Evolutionary conservation across 2,329 filamentous ascomycete species (phyloP).

Genomic region (Epichloe gansuensis): DNA sequence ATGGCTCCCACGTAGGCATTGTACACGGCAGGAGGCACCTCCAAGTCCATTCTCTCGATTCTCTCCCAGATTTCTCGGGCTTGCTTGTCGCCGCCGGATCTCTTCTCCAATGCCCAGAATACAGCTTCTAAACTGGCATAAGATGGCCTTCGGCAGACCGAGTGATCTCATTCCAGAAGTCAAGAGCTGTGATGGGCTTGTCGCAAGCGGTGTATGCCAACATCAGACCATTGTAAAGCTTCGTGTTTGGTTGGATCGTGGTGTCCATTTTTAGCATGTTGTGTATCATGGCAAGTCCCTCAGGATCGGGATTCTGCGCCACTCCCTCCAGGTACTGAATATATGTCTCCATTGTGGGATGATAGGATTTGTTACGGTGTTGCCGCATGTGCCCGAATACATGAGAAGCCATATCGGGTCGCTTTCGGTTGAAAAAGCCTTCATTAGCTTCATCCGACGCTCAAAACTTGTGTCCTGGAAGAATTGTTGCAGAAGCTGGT

Average conservation of each 20-base stretch:
- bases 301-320: constrained; percentile 37
- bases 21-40: constrained; percentile 62
- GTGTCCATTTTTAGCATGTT: constrained; percentile 92
- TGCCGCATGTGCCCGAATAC: constrained; percentile 93
- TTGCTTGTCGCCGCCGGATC: constrained; percentile 42
- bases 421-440: constrained; percentile 65
- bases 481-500: constrained; percentile 53
- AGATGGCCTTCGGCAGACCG: constrained; percentile 69
- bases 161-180: constrained; percentile 78
- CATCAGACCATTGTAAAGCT: constrained; percentile 75
- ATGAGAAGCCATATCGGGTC: constrained; percentile 73
- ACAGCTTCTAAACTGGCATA: constrained; percentile 71
- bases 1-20: constrained; percentile 66
- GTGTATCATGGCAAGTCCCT: constrained; percentile 64
- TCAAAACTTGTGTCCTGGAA: constrained; percentile 54
- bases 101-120: constrained; percentile 63
- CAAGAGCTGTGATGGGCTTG: constrained; percentile 52
- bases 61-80: constrained; percentile 60
- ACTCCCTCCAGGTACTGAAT: constrained; percentile 67
- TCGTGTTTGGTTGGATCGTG: constrained; percentile 64
- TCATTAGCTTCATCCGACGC: constrained; percentile 63
- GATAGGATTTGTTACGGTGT: constrained; percentile 47
- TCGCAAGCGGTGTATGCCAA: constrained; percentile 66
- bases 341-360: constrained; percentile 66
- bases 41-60: constrained; percentile 63